phyloP scores from a whole-genome alignment of 352 stramenopile genomes.

The Phytopythium helicoides region DNA sequence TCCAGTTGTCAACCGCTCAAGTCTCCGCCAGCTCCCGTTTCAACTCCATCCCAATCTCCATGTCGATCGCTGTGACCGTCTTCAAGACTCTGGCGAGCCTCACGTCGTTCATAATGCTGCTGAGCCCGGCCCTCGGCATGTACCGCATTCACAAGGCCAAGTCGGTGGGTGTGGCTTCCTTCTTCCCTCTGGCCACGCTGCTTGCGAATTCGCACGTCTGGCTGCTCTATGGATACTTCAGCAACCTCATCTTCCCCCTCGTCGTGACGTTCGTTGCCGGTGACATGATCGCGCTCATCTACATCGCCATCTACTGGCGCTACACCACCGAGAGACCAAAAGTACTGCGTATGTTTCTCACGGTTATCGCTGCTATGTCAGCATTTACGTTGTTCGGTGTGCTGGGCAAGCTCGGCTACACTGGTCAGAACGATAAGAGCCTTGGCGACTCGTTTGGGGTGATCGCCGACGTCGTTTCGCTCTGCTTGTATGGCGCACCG shows the following conservation, averaged over 20 bases:
- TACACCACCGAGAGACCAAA: constrained; percentile 29
- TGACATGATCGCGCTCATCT: constrained; percentile 24
- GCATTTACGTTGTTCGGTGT: constrained; percentile 37
- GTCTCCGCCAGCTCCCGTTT: too few relatives aligned
- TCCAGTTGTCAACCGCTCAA: too few relatives aligned
- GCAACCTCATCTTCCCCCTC: constrained; percentile 37
- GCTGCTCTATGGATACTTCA: constrained; percentile 44
- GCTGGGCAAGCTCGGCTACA: constrained; percentile 30
- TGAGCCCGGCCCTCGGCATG: constrained; percentile 12
- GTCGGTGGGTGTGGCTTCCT: constrained; percentile 9
- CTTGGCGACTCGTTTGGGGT: constrained; percentile 24
- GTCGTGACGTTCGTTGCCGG: constrained; percentile 39
- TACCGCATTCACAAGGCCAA: constrained; percentile 16
- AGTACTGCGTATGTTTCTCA: constrained; percentile 19
- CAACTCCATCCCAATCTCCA: too few relatives aligned
- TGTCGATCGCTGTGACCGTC: constrained; percentile 10
- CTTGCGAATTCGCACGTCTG: constrained; percentile 15
- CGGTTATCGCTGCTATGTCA: constrained; percentile 14
- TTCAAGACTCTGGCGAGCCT: constrained; percentile 27
- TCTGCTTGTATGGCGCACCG: constrained; percentile 39
- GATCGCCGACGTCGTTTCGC: constrained; percentile 24
- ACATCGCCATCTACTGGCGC: constrained; percentile 36
- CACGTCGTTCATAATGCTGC: constrained; percentile 15
- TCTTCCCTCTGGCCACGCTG: constrained; percentile 17
- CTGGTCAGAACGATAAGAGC: constrained; percentile 18